Evolutionary conservation across 164 flowering plant genomes (phyloP), one percentile per base, ranked within the genome.

Genomic region (Vitis labrusca): DNA sequence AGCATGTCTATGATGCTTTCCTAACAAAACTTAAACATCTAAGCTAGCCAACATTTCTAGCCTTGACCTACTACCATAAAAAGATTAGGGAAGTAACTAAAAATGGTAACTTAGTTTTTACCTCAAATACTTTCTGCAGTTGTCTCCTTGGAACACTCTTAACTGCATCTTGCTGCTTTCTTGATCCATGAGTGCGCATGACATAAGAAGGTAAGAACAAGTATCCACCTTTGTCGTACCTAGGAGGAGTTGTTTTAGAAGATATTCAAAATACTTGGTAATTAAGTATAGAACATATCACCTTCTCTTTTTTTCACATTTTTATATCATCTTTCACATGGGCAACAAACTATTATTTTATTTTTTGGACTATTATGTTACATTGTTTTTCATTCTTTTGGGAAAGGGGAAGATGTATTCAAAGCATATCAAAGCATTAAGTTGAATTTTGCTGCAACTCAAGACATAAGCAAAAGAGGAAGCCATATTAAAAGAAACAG

Each of bases 141-240:
- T 88, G 87, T 54, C 78, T 81, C n/a, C 68, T 65, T 11, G 89
- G 86, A 72, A 78, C 83, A 64, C 47, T 74, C 83, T 73, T 85
- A n/a, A 95, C 57, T 54, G 94, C 96, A 69, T 85, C 88, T 68
- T 86, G 87, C 78, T 95, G 98, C 82, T 79, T 81, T 79, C 75
- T 84, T 59, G 94, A 86, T 69, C 99, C 99, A 84, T 92, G 99
- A 72, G 97, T 95, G 59, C 99, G 98, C 96, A 95, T 93, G 63
- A 87, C 75, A 82, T 88, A 89, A 64, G 99, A 95, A 63, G 97
- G 99, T 69, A 95, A 77, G 76, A 91, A 90, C 74, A 91, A 79
- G 80, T 95, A 85, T 2, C 94, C 99, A 66, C 99, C 99, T 70
- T 85, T 91, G 83, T 86, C 87, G 77, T 86, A 95, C 77, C 98